These are phyloP conservation scores for Globisporangium yorkense DNA, from an alignment of 352 stramenopile genomes.

Conservation along the genomic window DNA sequence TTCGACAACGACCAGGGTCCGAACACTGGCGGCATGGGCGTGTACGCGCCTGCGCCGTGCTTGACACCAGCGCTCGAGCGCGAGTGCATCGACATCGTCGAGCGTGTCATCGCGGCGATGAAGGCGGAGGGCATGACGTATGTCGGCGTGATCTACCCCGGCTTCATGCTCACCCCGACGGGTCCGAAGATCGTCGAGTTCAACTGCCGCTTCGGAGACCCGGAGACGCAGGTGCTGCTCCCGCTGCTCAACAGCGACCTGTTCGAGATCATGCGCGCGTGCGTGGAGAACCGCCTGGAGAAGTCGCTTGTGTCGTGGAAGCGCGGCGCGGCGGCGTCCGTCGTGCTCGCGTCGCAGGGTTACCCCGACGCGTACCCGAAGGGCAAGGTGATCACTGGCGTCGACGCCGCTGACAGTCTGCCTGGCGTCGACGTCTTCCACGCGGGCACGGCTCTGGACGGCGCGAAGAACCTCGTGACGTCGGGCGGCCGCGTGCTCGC, in stretches of 20 bases:
- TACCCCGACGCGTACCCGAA: constrained; percentile 99
- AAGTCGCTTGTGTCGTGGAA: constrained; percentile 88
- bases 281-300: constrained; percentile 90
- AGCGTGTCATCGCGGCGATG: constrained; percentile 73
- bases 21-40: constrained; percentile 99
- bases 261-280: constrained; percentile 97
- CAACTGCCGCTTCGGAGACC: constrained; percentile 99
- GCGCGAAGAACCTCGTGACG: constrained; percentile 75
- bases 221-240: constrained; percentile 98
- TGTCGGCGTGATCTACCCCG: constrained; percentile 97
- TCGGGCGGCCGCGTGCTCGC: constrained; percentile 96
- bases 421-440: constrained; percentile 97
- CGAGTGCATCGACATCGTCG: constrained; percentile 88
- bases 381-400: constrained; percentile 92
- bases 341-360: constrained; percentile 95
- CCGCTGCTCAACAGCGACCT: constrained; percentile 97
- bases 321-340: constrained; percentile 89
- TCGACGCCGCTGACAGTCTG: constrained; percentile 81
- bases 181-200: constrained; percentile 98
- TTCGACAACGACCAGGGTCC: constrained; percentile 96
- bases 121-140: constrained; percentile 96
- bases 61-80: constrained; percentile 90
- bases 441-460: constrained; percentile 91
- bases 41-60: constrained; percentile 96
- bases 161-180: constrained; percentile 94